Base-by-base conservation (phyloP, 208 protist genomes). In the Balamuthia mandrillaris region DNA sequence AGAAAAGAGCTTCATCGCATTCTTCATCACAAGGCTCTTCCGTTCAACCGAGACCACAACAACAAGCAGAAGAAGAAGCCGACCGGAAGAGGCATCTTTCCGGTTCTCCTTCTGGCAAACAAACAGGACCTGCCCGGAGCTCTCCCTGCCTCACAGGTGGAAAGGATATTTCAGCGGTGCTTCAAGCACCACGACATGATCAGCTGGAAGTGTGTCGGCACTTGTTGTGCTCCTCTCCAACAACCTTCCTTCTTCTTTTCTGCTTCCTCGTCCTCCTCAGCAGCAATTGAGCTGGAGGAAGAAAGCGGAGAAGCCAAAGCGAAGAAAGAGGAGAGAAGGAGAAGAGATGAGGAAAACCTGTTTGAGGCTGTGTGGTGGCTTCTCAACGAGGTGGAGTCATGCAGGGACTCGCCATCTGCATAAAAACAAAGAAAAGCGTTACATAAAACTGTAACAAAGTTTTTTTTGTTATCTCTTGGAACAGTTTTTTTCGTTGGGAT, bases 301-400 rank as follows among this genome's bases (percentile, higher is more conserved):
- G n/a, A n/a, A n/a, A n/a, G n/a, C n/a, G n/a, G n/a, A n/a, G n/a
- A n/a, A n/a, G n/a, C n/a, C n/a, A n/a, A n/a, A n/a, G n/a, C n/a
- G n/a, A n/a, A n/a, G n/a, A n/a, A n/a, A n/a, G n/a, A n/a, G n/a
- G n/a, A n/a, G n/a, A n/a, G n/a, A n/a, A n/a, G n/a, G n/a, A n/a
- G n/a, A n/a, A n/a, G n/a, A n/a, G n/a, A n/a, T 4, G 5, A 6
- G 21, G 31, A n/a, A 74, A 41, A 41, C 21, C 24, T 74, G 7
- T 51, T 41, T 3, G 63, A 74, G 63, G 63, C 63, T 5, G 39
- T 47, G 63, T 74, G 63, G 63, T 74, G 63, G 63, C 63, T 74
- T 35, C 63, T 74, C 16, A 51, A 74, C 24, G 63, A 74, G 18
- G 49, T 74, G 63, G 63, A 74, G 35, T n/a, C n/a, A n/a, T n/a